phyloP scores from a whole-genome alignment of 495 filamentous ascomycete species.

The Aspergillus carlsbadensis region DNA sequence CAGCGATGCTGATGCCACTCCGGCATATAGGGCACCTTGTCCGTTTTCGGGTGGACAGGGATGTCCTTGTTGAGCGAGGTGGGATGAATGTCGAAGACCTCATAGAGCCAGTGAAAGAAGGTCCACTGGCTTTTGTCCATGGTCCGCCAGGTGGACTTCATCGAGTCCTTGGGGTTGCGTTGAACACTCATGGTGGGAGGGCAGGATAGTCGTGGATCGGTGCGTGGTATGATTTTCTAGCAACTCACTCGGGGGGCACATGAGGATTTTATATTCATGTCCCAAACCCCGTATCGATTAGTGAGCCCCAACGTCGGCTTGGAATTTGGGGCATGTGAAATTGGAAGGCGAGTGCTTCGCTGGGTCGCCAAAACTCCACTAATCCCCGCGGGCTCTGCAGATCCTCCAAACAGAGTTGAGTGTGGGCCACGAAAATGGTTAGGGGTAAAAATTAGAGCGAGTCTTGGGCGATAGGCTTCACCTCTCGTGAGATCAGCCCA shows the following conservation, averaged over 20 bases:
- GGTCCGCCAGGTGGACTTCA: slow-evolving; percentile 38
- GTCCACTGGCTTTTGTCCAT: slow-evolving; percentile 27
- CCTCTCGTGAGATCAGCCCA: background rate
- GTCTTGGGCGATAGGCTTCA: no score
- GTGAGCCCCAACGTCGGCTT: slow-evolving; percentile 4
- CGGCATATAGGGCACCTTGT: slow-evolving; percentile 31
- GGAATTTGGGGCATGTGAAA: slow-evolving; percentile 6
- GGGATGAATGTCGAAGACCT: slow-evolving; percentile 29
- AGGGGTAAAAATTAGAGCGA: background rate
- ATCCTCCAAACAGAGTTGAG: slow-evolving; percentile 8
- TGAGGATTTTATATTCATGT: slow-evolving; percentile 3
- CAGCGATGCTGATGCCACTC: slow-evolving; percentile 31
- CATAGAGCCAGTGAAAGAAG: slow-evolving; percentile 28
- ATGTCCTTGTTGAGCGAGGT: slow-evolving; percentile 23
- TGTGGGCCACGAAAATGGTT: slow-evolving; percentile 6
- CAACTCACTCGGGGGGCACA: background rate
- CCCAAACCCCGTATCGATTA: background rate
- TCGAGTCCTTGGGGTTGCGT: slow-evolving; percentile 33
- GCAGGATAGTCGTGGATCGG: background rate
- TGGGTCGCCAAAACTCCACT: background rate
- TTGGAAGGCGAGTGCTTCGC: background rate
- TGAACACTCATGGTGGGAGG: slow-evolving; percentile 20
- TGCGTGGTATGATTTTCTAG: background rate
- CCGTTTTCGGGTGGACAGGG: slow-evolving; percentile 31
- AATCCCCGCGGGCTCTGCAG: slow-evolving; percentile 16